phyloP scores from a whole-genome alignment of 768 basidiomycete species.

The Suillus variegatus region DNA sequence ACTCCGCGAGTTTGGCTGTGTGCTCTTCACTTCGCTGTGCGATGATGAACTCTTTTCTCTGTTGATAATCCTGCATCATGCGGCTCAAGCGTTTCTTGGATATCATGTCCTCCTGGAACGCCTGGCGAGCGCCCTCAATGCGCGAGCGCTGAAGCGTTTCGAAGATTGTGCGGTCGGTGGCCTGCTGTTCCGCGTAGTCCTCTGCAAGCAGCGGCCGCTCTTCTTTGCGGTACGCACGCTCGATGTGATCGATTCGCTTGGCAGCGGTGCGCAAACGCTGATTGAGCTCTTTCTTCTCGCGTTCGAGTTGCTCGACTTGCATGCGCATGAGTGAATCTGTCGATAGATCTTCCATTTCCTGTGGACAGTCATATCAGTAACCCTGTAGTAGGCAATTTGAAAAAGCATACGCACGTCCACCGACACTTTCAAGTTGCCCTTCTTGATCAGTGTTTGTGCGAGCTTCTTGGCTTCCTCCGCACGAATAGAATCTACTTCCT shows the following conservation, averaged over 20 bases:
- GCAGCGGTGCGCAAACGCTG: conserved; percentile 79
- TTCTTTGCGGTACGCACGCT: conserved; percentile 93
- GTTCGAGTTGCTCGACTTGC: conserved; percentile 94
- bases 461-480: conserved; percentile 84
- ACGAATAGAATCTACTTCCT: conserved; percentile 61
- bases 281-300: conserved; percentile 87
- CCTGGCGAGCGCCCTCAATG: conserved; percentile 51
- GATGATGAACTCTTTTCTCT: conserved; percentile 53
- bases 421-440: conserved; percentile 72
- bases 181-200: conserved; percentile 88
- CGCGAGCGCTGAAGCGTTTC: conserved; percentile 59
- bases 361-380: conserved; percentile 11
- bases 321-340: conserved; percentile 85
- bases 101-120: conserved; percentile 67
- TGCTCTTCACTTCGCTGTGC: conserved; percentile 67
- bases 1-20: conserved; percentile 53
- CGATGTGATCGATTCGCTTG: conserved; percentile 93
- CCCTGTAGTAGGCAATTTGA: conserved; percentile 11
- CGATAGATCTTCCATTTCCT: conserved; percentile 84
- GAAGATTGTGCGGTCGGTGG: conserved; percentile 70
- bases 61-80: conserved; percentile 71
- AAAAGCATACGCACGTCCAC: conserved; percentile 55
- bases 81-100: conserved; percentile 75
- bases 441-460: conserved; percentile 79
- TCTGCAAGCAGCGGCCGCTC: conserved; percentile 82